These are phyloP conservation scores for Fennellomyces sp. DNA, from an alignment of 371 early-diverging fungal species.

Conservation along the genomic window DNA sequence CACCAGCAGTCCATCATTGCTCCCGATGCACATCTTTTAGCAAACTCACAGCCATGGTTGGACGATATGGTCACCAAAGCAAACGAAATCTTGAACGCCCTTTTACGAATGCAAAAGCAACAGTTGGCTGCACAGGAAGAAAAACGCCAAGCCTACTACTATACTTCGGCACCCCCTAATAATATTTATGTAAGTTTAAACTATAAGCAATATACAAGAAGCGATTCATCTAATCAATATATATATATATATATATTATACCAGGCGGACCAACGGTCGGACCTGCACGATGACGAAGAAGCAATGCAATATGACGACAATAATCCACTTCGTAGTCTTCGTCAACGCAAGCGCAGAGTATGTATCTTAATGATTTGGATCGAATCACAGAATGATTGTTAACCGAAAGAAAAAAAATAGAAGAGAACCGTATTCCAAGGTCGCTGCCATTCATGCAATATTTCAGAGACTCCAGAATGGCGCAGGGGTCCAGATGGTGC, in stretches of 20 bases:
- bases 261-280: conserved; percentile 1
- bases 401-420: conserved; percentile 1
- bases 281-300: conserved; percentile 6
- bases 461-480: conserved; percentile 74
- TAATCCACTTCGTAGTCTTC: conserved; percentile 2
- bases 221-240: background rate
- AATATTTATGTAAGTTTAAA: conserved; percentile 10
- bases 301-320: background rate
- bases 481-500: conserved; percentile 74
- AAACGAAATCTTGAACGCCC: conserved; percentile 21
- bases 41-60: conserved; percentile 12
- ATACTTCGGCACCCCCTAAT: background rate
- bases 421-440: conserved; percentile 49
- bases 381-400: background rate
- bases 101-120: conserved; percentile 20
- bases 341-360: conserved; percentile 12
- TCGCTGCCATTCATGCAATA: conserved; percentile 62
- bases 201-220: too few relatives aligned
- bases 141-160: conserved; percentile 5
- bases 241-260: background rate
- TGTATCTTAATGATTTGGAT: background rate
- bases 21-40: background rate
- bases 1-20: conserved; percentile 6
- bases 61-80: conserved; percentile 19
- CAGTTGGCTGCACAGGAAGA: conserved; percentile 19